phyloP scores from a whole-genome alignment of 2,329 filamentous ascomycete species.

The Ophiosphaerella narmari region DNA sequence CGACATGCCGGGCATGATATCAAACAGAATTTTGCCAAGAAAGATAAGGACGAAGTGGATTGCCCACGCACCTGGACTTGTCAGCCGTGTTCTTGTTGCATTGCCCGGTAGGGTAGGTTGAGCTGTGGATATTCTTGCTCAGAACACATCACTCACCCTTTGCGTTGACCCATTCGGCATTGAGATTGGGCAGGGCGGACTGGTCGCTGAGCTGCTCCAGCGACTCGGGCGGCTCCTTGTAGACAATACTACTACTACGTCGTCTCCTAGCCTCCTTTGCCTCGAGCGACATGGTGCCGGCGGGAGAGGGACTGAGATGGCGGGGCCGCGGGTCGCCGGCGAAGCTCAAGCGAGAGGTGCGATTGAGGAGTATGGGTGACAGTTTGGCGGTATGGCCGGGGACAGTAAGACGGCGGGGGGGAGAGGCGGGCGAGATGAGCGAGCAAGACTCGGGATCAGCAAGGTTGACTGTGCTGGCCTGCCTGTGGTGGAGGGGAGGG shows the following conservation, averaged over 20 bases:
- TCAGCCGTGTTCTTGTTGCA: background rate
- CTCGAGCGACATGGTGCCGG: constrained; percentile 40
- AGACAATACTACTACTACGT: constrained; percentile 97
- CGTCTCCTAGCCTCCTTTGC: constrained; percentile 74
- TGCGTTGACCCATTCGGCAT: constrained; percentile 98
- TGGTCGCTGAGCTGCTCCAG: constrained; percentile 98
- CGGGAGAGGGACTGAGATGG: constrained; percentile 31
- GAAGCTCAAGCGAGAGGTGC: constrained; percentile 79
- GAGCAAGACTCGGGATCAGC: no score
- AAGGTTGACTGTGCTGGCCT: no score
- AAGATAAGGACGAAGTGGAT: constrained; percentile 95
- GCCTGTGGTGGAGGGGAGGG: no score
- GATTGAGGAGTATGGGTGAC: constrained; percentile 89
- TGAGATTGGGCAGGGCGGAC: constrained; percentile 89
- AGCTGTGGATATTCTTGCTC: no score
- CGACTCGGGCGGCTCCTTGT: constrained; percentile 94
- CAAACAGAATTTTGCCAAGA: constrained; percentile 92
- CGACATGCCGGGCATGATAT: constrained; percentile 92
- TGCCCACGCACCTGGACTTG: constrained; percentile 81
- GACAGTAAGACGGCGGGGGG: background rate
- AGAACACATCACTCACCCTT: constrained; percentile 72
- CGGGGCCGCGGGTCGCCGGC: constrained; percentile 71
- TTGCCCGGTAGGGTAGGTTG: no score
- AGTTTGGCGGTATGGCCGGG: constrained; percentile 76
- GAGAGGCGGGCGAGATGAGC: constrained; percentile 4